Evolutionary conservation across 2,329 filamentous ascomycete species (phyloP).

Genomic region (Monosporascus sp.): DNA sequence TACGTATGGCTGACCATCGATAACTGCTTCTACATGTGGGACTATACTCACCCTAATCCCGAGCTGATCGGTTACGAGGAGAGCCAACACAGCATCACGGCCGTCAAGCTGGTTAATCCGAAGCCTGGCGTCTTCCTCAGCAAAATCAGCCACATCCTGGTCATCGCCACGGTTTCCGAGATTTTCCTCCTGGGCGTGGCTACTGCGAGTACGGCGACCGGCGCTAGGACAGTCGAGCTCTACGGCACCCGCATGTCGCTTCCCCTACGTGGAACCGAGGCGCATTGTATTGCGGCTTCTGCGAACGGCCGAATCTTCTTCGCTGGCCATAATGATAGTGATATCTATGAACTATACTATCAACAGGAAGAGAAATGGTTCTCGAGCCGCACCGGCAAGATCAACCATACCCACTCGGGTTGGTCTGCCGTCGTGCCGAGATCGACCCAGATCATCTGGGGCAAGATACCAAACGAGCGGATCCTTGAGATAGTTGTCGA

Average conservation of each 20-base stretch:
- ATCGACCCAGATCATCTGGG: conserved; percentile 45
- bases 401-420: conserved; percentile 77
- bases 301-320: conserved; percentile 91
- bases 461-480: conserved; percentile 51
- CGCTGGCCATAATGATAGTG: conserved; percentile 71
- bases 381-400: conserved; percentile 76
- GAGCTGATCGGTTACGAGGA: conserved; percentile 91
- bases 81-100: conserved; percentile 78
- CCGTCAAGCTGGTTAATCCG: conserved; percentile 82
- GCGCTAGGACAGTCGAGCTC: conserved; percentile 67
- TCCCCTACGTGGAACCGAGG: conserved; percentile 68
- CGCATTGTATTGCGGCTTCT: conserved; percentile 75
- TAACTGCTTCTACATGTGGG: conserved; percentile 94
- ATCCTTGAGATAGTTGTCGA: conserved; percentile 81
- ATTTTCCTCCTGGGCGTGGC: conserved; percentile 84
- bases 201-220: conserved; percentile 60
- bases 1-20: conserved; percentile 96
- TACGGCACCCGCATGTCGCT: conserved; percentile 87
- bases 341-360: conserved; percentile 91
- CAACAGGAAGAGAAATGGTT: conserved; percentile 99
- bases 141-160: conserved; percentile 80
- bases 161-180: conserved; percentile 80
- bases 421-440: conserved; percentile 61
- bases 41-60: conserved; percentile 89
- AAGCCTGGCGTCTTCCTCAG: conserved; percentile 82